A percentile compares a stretch with the other conserved stretches of the same genome.
These are phyloP conservation scores for Cryphonectria parasitica DNA, from an alignment of 2,329 filamentous ascomycete genomes.

Conservation along the genomic window DNA sequence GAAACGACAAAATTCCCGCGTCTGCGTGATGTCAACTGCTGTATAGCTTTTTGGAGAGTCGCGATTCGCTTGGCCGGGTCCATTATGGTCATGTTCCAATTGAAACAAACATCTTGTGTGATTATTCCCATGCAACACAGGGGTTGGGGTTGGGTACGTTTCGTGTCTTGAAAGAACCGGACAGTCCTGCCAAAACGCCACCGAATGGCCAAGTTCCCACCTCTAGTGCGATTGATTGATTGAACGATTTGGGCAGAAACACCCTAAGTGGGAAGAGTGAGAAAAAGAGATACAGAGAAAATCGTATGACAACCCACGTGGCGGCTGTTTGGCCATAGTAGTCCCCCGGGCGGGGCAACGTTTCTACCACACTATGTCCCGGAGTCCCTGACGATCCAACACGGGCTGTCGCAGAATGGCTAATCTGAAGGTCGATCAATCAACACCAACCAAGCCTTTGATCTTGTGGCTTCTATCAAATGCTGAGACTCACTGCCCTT, in stretches of 20 bases:
- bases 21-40: conserved; percentile 10
- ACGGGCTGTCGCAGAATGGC: conserved; percentile 35
- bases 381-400: conserved; percentile 35
- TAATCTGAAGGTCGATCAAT: conserved; percentile 35
- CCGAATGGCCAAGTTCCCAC: not conserved
- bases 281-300: not conserved
- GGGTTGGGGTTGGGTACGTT: conserved; percentile 10
- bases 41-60: not conserved
- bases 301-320: conserved; percentile 1
- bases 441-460: conserved; percentile 14
- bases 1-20: conserved; percentile 10
- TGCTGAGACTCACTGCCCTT: not conserved
- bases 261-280: not conserved
- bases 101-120: conserved; percentile 13
- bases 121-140: not conserved
- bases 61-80: not conserved
- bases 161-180: conserved; percentile 11
- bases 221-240: conserved; percentile 3
- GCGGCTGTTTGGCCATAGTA: conserved; percentile 9
- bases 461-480: conserved; percentile 14
- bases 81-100: not conserved
- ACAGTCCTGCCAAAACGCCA: not conserved
- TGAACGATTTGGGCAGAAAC: not conserved
- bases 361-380: conserved; percentile 22
- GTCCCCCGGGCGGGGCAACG: not conserved